Conservation (phyloP, 495 filamentous ascomycete genomes). For the Alectoria sarmentosa region DNA sequence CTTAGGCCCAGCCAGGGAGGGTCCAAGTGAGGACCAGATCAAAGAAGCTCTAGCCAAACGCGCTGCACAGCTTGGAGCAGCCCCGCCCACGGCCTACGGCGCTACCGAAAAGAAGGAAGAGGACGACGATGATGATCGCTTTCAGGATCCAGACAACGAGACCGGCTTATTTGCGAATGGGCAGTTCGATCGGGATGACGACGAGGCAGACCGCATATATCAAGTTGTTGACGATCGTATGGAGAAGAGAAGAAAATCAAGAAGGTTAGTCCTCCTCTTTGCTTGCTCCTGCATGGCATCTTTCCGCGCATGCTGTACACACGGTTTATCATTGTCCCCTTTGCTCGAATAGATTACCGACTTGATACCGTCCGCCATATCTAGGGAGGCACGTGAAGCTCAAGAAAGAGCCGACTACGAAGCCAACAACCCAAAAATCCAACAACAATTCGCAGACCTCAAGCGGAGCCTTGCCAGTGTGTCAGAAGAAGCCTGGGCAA, state of each 20-base stretch:
- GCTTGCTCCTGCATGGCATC: constrained; percentile 19
- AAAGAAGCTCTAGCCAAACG: constrained; percentile 93
- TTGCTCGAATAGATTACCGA: constrained; percentile 83
- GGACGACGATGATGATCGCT: constrained; percentile 76
- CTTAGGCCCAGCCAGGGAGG: constrained; percentile 91
- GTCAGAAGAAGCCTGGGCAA: constrained; percentile 95
- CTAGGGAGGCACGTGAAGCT: constrained; percentile 91
- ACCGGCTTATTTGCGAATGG: constrained; percentile 91
- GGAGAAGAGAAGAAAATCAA: constrained; percentile 73
- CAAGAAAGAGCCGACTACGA: constrained; percentile 93
- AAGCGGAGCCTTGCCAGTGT: constrained; percentile 84
- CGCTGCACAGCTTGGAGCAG: constrained; percentile 71
- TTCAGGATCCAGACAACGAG: constrained; percentile 95
- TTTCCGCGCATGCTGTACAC: constrained; percentile 34
- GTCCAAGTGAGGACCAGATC: constrained; percentile 95
- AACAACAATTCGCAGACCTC: constrained; percentile 94
- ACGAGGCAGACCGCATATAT: constrained; percentile 95
- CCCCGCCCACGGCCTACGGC: constrained; percentile 75
- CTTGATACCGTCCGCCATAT: constrained; percentile 53
- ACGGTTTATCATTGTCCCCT: constrained; percentile 62
- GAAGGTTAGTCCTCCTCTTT: constrained; percentile 69
- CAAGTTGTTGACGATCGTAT: constrained; percentile 93
- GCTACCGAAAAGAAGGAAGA: constrained; percentile 67
- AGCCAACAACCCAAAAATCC: constrained; percentile 93
- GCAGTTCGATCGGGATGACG: constrained; percentile 91